These are phyloP conservation scores for Leccinum ponderosum DNA, from an alignment of 1,284 basidiomycete species.

Conservation along the genomic window DNA sequence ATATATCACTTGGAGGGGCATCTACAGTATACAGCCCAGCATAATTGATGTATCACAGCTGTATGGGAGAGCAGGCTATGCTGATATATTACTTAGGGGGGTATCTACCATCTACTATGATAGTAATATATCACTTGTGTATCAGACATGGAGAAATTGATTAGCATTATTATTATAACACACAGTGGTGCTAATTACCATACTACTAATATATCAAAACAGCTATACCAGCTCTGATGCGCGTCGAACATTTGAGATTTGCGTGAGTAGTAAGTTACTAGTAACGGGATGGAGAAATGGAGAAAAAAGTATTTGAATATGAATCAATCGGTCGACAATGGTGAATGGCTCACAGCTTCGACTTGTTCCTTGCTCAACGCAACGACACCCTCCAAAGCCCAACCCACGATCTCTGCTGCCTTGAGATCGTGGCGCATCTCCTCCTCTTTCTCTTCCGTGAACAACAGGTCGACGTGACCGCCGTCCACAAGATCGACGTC, in stretches of 20 bases:
- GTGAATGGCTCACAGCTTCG: conserved; percentile 38
- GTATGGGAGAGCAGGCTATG: too few species aligned
- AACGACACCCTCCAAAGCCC: conserved; percentile 44
- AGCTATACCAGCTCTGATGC: too few species aligned
- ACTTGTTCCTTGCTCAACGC: conserved; percentile 54
- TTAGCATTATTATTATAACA: too few species aligned
- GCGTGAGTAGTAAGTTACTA: neutral
- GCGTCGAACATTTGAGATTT: conserved; percentile 53
- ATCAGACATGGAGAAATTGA: too few species aligned
- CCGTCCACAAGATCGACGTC: conserved; percentile 65
- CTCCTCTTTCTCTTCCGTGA: conserved; percentile 45
- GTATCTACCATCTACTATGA: too few species aligned
- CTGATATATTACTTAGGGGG: too few species aligned
- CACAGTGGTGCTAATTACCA: too few species aligned
- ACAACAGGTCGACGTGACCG: conserved; percentile 54
- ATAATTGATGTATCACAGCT: too few species aligned
- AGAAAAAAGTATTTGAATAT: neutral
- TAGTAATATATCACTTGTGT: too few species aligned
- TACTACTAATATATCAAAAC: too few species aligned
- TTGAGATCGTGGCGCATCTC: conserved; percentile 46
- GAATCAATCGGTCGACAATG: neutral
- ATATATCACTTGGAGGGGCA: too few species aligned
- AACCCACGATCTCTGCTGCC: conserved; percentile 55
- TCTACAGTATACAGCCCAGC: too few species aligned
- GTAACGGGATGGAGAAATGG: neutral